Evolutionary conservation across 805 yeast genomes (phyloP).

Genomic region (Starmerella potacharoeniae): DNA sequence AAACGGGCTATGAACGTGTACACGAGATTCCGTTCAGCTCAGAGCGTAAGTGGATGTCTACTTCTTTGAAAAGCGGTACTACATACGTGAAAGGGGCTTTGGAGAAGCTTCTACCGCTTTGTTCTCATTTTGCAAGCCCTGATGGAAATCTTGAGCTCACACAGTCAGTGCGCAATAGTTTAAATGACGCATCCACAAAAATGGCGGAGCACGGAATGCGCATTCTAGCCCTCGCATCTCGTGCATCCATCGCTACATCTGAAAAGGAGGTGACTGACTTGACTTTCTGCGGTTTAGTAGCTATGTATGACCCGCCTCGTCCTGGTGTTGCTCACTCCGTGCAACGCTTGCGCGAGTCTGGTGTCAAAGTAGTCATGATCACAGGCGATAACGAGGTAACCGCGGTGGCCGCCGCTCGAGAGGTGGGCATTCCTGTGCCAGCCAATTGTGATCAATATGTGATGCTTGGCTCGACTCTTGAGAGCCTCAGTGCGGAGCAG

Average conservation of each 20-base stretch:
- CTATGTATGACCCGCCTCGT: constrained; percentile 98
- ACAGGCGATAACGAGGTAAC: constrained; percentile 57
- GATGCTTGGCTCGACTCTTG: constrained; percentile 75
- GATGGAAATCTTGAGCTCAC: constrained; percentile 53
- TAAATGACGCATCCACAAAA: constrained; percentile 45
- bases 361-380: constrained; percentile 96
- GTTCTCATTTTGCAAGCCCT: constrained; percentile 47
- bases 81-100: constrained; percentile 80
- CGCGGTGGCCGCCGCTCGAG: constrained; percentile 40
- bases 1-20: constrained; percentile 40
- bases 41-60: constrained; percentile 82
- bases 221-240: constrained; percentile 67
- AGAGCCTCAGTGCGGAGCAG: constrained; percentile 57
- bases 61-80: constrained; percentile 50
- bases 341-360: constrained; percentile 69
- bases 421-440: constrained; percentile 58
- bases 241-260: constrained; percentile 39
- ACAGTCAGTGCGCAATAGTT: constrained; percentile 36
- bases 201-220: constrained; percentile 80
- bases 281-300: constrained; percentile 74
- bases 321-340: constrained; percentile 70
- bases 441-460: constrained; percentile 51
- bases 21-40: constrained; percentile 82
- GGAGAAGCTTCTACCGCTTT: constrained; percentile 55
- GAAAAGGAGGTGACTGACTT: constrained; percentile 70